Conservation (phyloP, 2,329 filamentous ascomycete genomes). For the Cladobotryum protrusum region DNA sequence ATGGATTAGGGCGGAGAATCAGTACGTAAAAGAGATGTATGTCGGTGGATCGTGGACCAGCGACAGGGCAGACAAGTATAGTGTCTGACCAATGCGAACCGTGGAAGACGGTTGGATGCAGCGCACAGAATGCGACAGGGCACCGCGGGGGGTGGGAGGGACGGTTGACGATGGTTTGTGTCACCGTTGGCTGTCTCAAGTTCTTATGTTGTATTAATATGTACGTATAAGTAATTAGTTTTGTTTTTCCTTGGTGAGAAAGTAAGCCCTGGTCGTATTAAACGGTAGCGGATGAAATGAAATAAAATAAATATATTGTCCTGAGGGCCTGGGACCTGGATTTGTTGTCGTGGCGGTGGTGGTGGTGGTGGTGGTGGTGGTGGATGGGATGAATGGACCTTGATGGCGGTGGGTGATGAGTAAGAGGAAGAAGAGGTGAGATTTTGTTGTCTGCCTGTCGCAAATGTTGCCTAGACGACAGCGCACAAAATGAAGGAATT, state of each 20-base stretch:
- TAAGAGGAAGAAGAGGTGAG: not conserved
- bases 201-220: not conserved
- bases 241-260: no score
- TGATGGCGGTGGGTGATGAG: slow-evolving; percentile 6
- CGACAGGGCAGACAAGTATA: slow-evolving; percentile 12
- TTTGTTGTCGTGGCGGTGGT: no score
- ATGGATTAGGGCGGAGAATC: slow-evolving; percentile 14
- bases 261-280: slow-evolving; percentile 2
- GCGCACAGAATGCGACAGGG: slow-evolving; percentile 16
- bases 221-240: not conserved
- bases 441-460: no score
- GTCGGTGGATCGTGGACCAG: slow-evolving; percentile 22
- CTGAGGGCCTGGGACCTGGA: no score
- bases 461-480: no score
- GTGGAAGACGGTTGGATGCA: slow-evolving; percentile 13
- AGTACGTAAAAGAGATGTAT: slow-evolving; percentile 32
- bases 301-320: no score
- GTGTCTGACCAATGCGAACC: slow-evolving; percentile 24
- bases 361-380: no score
- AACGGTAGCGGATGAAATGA: not conserved
- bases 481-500: no score
- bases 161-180: not conserved
- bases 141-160: not conserved
- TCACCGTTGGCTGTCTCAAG: not conserved
- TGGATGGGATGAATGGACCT: not conserved